These are phyloP conservation scores for Salix caprea DNA, from an alignment of 345 rosid species.

Conservation along the genomic window DNA sequence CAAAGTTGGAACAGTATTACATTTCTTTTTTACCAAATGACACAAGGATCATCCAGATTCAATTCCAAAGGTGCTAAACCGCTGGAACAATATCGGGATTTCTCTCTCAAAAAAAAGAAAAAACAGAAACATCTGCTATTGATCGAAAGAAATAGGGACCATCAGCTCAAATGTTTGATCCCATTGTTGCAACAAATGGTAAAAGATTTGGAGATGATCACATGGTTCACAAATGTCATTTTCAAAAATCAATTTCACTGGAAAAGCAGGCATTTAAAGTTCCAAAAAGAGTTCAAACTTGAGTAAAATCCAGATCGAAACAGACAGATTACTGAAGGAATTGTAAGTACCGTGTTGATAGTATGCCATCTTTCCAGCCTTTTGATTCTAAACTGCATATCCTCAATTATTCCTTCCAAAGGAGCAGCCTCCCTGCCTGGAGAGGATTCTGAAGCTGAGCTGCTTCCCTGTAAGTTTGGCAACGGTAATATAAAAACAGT, in stretches of 20 bases:
- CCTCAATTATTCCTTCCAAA: conserved; percentile 72
- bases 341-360: conserved; percentile 64
- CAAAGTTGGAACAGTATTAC: not conserved
- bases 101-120: not conserved
- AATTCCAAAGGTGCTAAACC: not conserved
- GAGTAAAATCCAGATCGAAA: not conserved
- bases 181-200: not conserved
- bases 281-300: not conserved
- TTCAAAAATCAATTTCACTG: not conserved
- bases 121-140: not conserved
- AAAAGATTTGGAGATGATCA: not conserved
- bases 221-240: not conserved
- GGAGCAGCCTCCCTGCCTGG: conserved; percentile 64
- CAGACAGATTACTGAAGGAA: not conserved
- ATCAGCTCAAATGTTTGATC: not conserved
- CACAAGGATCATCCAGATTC: not conserved
- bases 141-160: not conserved
- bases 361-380: conserved; percentile 93
- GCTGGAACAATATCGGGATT: not conserved
- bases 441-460: conserved; percentile 72
- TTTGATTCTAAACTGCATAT: conserved; percentile 80
- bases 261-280: not conserved
- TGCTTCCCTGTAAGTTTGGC: conserved; percentile 49
- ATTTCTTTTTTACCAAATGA: not conserved
- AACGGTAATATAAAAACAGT: not conserved